Evolutionary conservation across 108 stramenopile genomes (phyloP), one percentile per base, ranked within the genome.

Genomic region (Cylindrotheca fusiformis): DNA sequence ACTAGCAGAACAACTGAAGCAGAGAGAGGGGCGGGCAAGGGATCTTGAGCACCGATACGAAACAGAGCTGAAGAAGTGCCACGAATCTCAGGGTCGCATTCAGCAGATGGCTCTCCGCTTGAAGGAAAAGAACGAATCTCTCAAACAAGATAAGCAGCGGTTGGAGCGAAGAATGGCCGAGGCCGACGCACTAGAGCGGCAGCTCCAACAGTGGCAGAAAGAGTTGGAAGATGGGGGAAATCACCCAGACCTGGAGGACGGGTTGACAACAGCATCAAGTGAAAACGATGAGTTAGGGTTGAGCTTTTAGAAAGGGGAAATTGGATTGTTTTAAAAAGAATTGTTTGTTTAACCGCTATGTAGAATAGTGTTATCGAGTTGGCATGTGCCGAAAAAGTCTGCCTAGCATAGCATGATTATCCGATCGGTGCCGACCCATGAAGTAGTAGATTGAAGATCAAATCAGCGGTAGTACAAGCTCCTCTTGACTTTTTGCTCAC

Each of bases 211-310:
- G 17, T 77, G 69, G 69, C 76, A 77, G 52, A 12, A 52, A 10
- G 72, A 74, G 51, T 49, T 74, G 53, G 72, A 74, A 28, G 72
- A 61, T 10, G 72, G 72, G 27, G 71, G 29, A 48, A 45, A 14
- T 14, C 8, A 17, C 21, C 21, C 36, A 52, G 2, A 24, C 14
- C 24, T 52, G 22, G 20, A 24, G 22, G 14, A 52, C 24, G 51
- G 22, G 24, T 23, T 52, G 20, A 2, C 51, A 41, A 14, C 36
- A 14, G 6, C 36, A 41, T 14, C 36, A 10, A 41, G 36, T 41
- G 36, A 10, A 41, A 14, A 41, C 6, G 36, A 41, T 41, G 36
- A 41, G 6, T 10, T 41, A 6, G 36, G 14, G 36, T 41, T 41
- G 36, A 41, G 14, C 36, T 41, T 41, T 14, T 41, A 41, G 14